Base-by-base conservation (phyloP, 1,284 basidiomycete species). In the Tremellales sp. region DNA sequence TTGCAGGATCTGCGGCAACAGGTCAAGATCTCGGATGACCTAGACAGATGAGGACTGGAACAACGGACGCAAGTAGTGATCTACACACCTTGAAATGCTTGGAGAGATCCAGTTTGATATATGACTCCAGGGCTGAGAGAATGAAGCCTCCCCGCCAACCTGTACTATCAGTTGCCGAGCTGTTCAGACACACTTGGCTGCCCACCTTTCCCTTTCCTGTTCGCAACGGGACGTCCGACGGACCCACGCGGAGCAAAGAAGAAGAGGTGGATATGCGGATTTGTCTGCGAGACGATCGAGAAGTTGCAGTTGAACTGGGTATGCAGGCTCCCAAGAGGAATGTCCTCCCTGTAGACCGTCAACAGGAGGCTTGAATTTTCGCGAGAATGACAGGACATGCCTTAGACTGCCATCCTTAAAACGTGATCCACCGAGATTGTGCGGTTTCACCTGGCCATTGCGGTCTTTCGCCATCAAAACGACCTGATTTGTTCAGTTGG, bases 231-330 rank as follows among this genome's bases (percentile, higher is more conserved):
- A 33, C 26, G 35, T 24, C 94, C 94, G 3, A 93, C 90, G 0
- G 91, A 90, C 3, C 94, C 94, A 61, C 89, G 81, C 25, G 91
- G 87, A 1, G 90, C 90, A 65, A 97, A 97, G 76, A 96, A 94
- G 77, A 98, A 98, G n/a, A 97, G 65, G 72, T 97, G 94, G 11
- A 98, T 90, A 70, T 98, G 96, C 0, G 93, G 94, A 65, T 97
- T 98, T 25, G 89, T 92, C 53, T 75, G 93, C 1, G 89, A 92
- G 29, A 98, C 94, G 43, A 97, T 86, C 2, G 90, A 88, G 70
- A 96, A 86, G 56, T 92, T 97, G 52, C 96, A 92, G 69, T 93
- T 93, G 77, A 92, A 93, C 65, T 91, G 89, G n/a, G 89, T 79
- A 67, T 97, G 94, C 26, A 97, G 78, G 36, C 85, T 82, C 70